Percentiles rank a stretch among this genome's conserved stretches.
These are phyloP conservation scores for Epichloe elymi DNA, from an alignment of 2,329 filamentous ascomycete genomes.

Conservation along the genomic window DNA sequence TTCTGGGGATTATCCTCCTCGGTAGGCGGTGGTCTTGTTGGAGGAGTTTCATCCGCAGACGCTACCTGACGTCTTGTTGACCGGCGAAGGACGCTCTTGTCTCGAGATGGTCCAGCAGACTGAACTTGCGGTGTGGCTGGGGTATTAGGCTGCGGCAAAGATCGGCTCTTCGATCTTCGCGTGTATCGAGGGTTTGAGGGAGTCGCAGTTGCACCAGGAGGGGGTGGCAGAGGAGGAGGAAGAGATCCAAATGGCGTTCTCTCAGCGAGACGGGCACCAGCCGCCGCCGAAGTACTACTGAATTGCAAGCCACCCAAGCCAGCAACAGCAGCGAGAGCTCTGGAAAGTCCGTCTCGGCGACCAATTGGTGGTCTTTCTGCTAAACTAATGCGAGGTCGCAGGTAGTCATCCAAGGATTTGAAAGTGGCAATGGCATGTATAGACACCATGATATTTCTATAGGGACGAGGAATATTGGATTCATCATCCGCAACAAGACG, in stretches of 20 bases:
- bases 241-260: conserved; percentile 26
- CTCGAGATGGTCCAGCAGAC: conserved; percentile 34
- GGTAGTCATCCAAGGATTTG: conserved; percentile 90
- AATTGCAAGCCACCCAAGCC: conserved; percentile 52
- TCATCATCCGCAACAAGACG: conserved; percentile 82
- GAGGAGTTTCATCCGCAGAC: conserved; percentile 36
- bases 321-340: conserved; percentile 64
- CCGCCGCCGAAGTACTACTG: conserved; percentile 30
- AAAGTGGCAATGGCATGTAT: conserved; percentile 98
- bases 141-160: conserved; percentile 25
- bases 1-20: conserved; percentile 52
- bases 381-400: conserved; percentile 75
- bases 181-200: conserved; percentile 31
- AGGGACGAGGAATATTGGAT: conserved; percentile 75
- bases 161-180: conserved; percentile 34
- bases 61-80: conserved; percentile 48
- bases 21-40: conserved; percentile 37
- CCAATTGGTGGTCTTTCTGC: conserved; percentile 53
- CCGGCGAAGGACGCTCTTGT: conserved; percentile 47
- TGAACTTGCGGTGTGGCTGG: conserved; percentile 29
- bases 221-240: conserved; percentile 17
- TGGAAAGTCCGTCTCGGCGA: conserved; percentile 51
- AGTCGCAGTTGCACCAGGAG: conserved; percentile 17
- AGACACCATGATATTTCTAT: conserved; percentile 92
- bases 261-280: conserved; percentile 33